Evolutionary conservation across 2,329 filamentous ascomycete species (phyloP), one percentile per base, ranked within the genome.

Genomic region (Penicillium capsulatum): DNA sequence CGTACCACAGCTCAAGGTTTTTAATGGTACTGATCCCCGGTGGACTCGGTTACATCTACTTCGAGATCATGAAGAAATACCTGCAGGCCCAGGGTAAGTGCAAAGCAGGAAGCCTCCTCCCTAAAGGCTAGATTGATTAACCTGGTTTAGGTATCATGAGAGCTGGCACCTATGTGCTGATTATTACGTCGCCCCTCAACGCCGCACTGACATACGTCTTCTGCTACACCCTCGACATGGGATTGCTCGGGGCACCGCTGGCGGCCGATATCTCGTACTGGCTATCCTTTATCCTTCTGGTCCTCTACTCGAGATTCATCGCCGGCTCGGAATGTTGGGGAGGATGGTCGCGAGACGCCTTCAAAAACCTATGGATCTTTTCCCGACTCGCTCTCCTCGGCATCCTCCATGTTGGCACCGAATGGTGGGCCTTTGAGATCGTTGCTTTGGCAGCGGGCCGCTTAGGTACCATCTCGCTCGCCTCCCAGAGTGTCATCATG

Each of bases 371-470:
- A 11, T 67, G 76, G 11, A 80, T 80, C 0, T 94, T 94, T 59
- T 74, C 84, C 1, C 79, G 80, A 7, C 77, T 94, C 3, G 86
- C 88, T 0, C 64, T 84, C 10, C 70, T 94, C 0, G 89, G 88
- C 0, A 73, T 94, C 29, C 67, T 94, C 3, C 88, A 94, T 48
- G 85, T 94, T 4, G 89, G 86, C 3, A 92, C 87, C 0, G 89
- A 94, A 65, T 94, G 87, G 88, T 94, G 88, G 88, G 89, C 88
- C 0, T 94, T 94, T 54, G 88, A 94, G 65, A 91, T 94, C 50
- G 86, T 94, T 2, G 86, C 87, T 1, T 75, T 94, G 0, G 86
- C 84, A 2, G 87, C 88, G 4, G 88, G 88, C 1, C 77, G 82
- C 24, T 75, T 94, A 0, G 89, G 89, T 3, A 90, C 85, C 0